Evolutionary conservation across 768 basidiomycete species (phyloP), one percentile per base, ranked within the genome.

Genomic region (Tricholoma hemisulphureum): DNA sequence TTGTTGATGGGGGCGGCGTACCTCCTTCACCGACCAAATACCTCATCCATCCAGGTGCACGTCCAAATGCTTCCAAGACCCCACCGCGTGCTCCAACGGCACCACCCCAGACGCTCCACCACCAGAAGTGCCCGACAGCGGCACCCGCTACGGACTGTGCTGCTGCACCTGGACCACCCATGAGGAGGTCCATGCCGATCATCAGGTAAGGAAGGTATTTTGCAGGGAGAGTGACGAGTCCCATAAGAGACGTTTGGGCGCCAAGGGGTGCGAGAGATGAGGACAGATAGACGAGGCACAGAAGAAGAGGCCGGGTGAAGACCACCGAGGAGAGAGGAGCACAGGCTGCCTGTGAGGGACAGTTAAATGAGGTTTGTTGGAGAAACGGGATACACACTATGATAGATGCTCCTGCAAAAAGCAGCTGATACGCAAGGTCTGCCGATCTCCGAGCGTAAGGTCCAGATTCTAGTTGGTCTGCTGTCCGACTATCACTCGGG

Each of bases 91-190:
- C 69, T 24, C 80, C 78, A n/a, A 76, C 67, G 16, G 70, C 73
- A 29, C 74, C 73, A 23, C 83, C 81, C 79, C 85, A 86, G 7
- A 91, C 78, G 23, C 75, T 67, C 86, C 85, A 90, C 85, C 87
- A 92, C 89, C 91, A 94, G 8, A 83, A 68, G 67, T 95, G 91
- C 0, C 93, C 93, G 2, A 87, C 81, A 29, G 91, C 78, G 31
- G 88, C 80, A 7, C 93, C 93, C 0, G 86, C 85, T 49, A 91
- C 67, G 23, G 80, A 74, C 24, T 76, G 65, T 6, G 83, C 81
- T 4, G 86, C 88, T 3, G 79, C 82, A 1, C 58, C 35, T 0
- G 85, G 82, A 3, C 88, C 89, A 10, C 73, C 84, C 58, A 79
- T 78, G 64, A 94, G 67, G 48, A 89, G 68, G 69, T 95, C 93